Evolutionary conservation across 176 grass and related monocot species (phyloP).

Genomic region (Alopecurus myosuroides): DNA sequence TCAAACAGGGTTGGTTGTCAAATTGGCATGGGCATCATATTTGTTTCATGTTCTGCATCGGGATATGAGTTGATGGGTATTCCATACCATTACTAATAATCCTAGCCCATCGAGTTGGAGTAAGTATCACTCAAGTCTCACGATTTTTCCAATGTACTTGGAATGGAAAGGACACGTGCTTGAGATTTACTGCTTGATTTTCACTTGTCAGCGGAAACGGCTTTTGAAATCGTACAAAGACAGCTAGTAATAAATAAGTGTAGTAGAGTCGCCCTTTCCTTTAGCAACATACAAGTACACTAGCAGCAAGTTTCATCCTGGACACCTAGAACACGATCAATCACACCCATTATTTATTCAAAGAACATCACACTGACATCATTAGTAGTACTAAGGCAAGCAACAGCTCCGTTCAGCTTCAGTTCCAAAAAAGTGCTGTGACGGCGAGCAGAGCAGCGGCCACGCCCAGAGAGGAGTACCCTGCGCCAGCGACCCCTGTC

Average conservation of each 20-base stretch:
- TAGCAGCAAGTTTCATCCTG: neutral
- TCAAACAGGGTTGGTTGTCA: no score
- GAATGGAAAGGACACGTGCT: no score
- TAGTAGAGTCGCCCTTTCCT: neutral
- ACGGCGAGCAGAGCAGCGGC: neutral
- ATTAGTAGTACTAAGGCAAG: neutral
- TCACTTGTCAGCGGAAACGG: neutral
- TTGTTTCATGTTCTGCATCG: no score
- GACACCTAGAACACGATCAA: neutral
- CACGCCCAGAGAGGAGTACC: neutral
- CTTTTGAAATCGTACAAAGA: neutral
- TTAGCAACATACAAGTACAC: neutral
- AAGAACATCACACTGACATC: neutral
- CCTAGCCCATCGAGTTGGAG: no score
- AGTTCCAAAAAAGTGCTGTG: constrained; percentile 19
- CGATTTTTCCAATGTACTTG: no score
- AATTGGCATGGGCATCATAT: no score
- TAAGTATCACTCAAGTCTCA: no score
- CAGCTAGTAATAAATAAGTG: neutral
- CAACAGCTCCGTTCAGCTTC: neutral
- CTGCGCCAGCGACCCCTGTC: neutral
- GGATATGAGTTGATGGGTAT: no score
- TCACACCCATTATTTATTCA: neutral
- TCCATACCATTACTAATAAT: no score
- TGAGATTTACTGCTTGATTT: no score